Conservation (phyloP, 768 basidiomycete species). For the Amylocystis lapponica region DNA sequence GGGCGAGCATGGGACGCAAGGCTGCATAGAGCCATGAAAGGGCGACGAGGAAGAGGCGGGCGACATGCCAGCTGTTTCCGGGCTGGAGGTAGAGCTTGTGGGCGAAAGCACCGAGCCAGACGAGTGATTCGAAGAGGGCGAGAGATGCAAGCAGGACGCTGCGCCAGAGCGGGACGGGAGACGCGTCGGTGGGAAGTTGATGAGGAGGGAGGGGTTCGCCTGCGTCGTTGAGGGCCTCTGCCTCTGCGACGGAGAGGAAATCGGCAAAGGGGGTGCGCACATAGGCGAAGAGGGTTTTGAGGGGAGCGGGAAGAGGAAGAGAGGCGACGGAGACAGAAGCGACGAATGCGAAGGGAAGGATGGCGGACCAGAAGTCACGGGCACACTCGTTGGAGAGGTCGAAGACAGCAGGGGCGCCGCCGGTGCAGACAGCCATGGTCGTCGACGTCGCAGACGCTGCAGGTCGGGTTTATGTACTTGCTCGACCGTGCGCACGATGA, state of each 20-base stretch:
- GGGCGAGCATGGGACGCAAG: slow-evolving; percentile 45
- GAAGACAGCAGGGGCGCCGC: slow-evolving; percentile 2
- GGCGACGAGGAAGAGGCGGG: slow-evolving; percentile 43
- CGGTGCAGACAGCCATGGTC: neutral
- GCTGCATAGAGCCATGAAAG: slow-evolving; percentile 64
- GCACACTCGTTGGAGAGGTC: slow-evolving; percentile 21
- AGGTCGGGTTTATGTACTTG: too few relatives aligned
- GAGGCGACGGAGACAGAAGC: slow-evolving; percentile 10
- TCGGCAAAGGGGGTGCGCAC: slow-evolving; percentile 15
- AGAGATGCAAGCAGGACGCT: slow-evolving; percentile 50
- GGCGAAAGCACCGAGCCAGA: slow-evolving; percentile 56
- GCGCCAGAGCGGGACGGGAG: slow-evolving; percentile 48
- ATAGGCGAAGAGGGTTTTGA: slow-evolving; percentile 3
- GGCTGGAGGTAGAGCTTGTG: slow-evolving; percentile 39
- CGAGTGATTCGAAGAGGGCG: slow-evolving; percentile 49
- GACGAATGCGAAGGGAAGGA: slow-evolving; percentile 21
- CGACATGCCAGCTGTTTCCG: slow-evolving; percentile 26
- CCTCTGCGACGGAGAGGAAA: slow-evolving; percentile 23
- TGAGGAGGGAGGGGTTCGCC: slow-evolving; percentile 1
- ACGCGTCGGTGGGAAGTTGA: slow-evolving; percentile 1
- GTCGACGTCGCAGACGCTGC: neutral
- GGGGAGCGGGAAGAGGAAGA: slow-evolving; percentile 12
- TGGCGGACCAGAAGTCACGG: slow-evolving; percentile 22
- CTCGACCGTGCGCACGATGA: too few relatives aligned
- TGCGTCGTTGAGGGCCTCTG: slow-evolving; percentile 20